Conservation (phyloP, 208 protist genomes). For the Polymyxa betae region DNA sequence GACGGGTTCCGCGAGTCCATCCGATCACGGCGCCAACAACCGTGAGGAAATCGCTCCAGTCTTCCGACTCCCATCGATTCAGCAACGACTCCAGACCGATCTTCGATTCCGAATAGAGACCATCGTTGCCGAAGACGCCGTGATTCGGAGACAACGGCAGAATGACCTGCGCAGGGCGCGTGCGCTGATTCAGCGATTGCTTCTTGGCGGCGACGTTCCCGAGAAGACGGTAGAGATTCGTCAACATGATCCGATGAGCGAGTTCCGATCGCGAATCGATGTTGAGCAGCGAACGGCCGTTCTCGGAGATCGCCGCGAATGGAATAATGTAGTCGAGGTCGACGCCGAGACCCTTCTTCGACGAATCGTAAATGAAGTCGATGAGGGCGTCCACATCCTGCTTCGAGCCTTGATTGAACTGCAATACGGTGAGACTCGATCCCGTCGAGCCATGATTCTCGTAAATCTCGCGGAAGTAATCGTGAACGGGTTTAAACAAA, state of each 20-base stretch:
- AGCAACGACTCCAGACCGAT: conserved; percentile 76
- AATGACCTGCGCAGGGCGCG: conserved; percentile 35
- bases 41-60: conserved; percentile 74
- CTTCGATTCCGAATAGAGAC: conserved; percentile 79
- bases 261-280: conserved; percentile 76
- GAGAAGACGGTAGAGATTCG: conserved; percentile 76
- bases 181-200: conserved; percentile 56
- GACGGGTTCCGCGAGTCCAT: conserved; percentile 79
- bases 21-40: conserved; percentile 77
- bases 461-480: conserved; percentile 74
- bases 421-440: conserved; percentile 69
- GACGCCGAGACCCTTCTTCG: conserved; percentile 58
- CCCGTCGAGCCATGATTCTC: conserved; percentile 72
- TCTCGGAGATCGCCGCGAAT: conserved; percentile 77
- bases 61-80: conserved; percentile 74
- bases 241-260: conserved; percentile 78
- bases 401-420: conserved; percentile 75
- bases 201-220: conserved; percentile 70
- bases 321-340: conserved; percentile 78
- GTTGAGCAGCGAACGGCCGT: conserved; percentile 68
- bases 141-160: conserved; percentile 79
- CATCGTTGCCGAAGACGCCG: conserved; percentile 77
- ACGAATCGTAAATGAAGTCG: conserved; percentile 74
- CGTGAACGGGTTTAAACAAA: conserved; percentile 37
- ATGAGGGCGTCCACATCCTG: conserved; percentile 72